Base-by-base conservation (phyloP, 345 rosid genomes). In the Geranium rotundifolium region DNA sequence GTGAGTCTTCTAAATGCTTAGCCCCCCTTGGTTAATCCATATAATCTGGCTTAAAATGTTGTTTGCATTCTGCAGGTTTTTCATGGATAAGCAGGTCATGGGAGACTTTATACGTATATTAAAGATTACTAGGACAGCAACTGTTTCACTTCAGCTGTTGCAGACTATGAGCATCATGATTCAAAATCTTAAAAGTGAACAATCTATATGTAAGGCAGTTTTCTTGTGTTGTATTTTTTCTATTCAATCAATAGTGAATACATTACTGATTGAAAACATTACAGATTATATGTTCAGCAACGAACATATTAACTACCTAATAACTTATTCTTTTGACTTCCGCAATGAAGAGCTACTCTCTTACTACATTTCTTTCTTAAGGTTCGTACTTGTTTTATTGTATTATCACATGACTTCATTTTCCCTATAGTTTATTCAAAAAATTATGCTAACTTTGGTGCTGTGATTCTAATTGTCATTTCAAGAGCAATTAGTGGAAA, bases 61-160 rank as follows among this genome's bases (percentile, higher is more conserved):
- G 31, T 19, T 54, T 29, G 30, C 14, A 59, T 17, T 34, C 54
- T 75, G 71, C 78, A 93, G 97, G 67, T 85, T 75, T 80, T 93
- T 93, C 71, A 93, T 88, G 96, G 97, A 93, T 84, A 84, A 81
- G 80, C 96, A 93, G 80, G 84, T 93, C 67, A 88, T 93, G 99
- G 97, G 84, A 37, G 97, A 93, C 79, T 88, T 93, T 79, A 84
- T 88, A 16, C 82, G 97, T 57, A 81, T 93, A 50, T 77, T 93
- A 65, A 78, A 79, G 67, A 74, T 88, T 49, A 85, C 90, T 77
- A 84, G 62, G 80, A 65, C 84, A 13, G 76, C 72, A n/a, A 61
- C 79, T 31, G 82, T 93, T 79, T 82, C 99, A 18, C 84, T 88
- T 74, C 99, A 93, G 81, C 75, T 93, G 83, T 83, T 90, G 80